Percentiles rank a stretch among this genome's conserved stretches.
These are phyloP conservation scores for Cytidiella melzeri DNA, from an alignment of 768 basidiomycete species.

Conservation along the genomic window DNA sequence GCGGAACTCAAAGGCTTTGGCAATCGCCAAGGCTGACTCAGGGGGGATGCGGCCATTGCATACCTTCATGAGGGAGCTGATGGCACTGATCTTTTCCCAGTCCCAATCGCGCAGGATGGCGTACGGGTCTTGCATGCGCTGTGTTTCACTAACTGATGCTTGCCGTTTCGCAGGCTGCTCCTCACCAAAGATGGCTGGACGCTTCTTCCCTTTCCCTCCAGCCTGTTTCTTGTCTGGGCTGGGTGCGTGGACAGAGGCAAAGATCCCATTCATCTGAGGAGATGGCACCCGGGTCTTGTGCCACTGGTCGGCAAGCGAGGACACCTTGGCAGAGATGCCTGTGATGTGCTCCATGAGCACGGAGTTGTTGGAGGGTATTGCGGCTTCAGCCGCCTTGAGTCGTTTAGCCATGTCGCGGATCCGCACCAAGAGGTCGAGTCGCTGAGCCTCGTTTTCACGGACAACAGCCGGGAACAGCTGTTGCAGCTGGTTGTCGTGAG, in stretches of 20 bases:
- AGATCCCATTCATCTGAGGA: not conserved
- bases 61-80: too few relatives aligned
- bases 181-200: not conserved
- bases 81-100: not conserved
- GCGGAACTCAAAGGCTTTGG: constrained; percentile 3
- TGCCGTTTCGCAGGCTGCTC: not conserved
- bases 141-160: too few relatives aligned
- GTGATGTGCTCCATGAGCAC: not conserved
- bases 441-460: not conserved
- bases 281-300: too few relatives aligned
- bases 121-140: too few relatives aligned
- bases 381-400: too few relatives aligned
- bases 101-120: not conserved
- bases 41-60: too few relatives aligned
- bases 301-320: not conserved
- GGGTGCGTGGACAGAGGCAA: too few relatives aligned
- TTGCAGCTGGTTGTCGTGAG: too few relatives aligned
- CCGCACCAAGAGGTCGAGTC: not conserved
- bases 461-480: too few relatives aligned
- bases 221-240: not conserved
- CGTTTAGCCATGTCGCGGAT: too few relatives aligned
- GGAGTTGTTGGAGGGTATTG: too few relatives aligned
- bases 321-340: not conserved
- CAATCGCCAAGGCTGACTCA: not conserved
- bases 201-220: not conserved